Percentiles rank a stretch among this genome's conserved stretches.
Conservation (phyloP, 2,329 filamentous ascomycete genomes). For the Penicillium janthinellum region DNA sequence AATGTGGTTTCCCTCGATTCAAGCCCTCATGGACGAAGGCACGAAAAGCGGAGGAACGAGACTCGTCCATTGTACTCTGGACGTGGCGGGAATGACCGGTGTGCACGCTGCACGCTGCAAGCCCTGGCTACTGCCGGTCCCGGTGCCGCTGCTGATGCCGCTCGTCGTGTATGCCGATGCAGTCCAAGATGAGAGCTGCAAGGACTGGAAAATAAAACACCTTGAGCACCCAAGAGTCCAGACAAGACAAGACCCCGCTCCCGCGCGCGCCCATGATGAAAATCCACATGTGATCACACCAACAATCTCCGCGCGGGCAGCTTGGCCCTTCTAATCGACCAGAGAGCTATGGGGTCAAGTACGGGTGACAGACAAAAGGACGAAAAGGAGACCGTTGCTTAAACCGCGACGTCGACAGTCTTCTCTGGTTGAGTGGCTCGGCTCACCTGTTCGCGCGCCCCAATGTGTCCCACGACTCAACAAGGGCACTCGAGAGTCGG, state of each 20-base stretch:
- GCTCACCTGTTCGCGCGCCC: not conserved
- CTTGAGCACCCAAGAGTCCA: too few relatives aligned
- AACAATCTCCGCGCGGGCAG: not conserved
- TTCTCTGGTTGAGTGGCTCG: not conserved
- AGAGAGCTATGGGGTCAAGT: not conserved
- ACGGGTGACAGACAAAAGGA: not conserved
- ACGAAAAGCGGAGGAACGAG: not conserved
- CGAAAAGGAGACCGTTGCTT: not conserved
- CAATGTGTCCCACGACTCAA: not conserved
- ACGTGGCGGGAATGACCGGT: not conserved
- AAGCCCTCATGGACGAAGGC: not conserved
- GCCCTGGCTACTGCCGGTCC: constrained; percentile 1
- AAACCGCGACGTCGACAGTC: not conserved
- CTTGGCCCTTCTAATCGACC: not conserved
- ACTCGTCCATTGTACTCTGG: not conserved
- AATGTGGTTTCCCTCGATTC: not conserved
- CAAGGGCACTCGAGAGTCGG: not conserved
- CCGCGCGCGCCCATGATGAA: not conserved
- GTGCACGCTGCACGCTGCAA: not conserved
- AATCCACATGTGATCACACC: constrained; percentile 11
- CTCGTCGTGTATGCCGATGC: constrained; percentile 1
- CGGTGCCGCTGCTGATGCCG: not conserved
- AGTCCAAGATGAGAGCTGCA: not conserved
- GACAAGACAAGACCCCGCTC: not conserved
- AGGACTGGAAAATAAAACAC: not conserved